phyloP scores from a whole-genome alignment of 2,329 filamentous ascomycete genomes.

The Aspergillus eucalypticola region DNA sequence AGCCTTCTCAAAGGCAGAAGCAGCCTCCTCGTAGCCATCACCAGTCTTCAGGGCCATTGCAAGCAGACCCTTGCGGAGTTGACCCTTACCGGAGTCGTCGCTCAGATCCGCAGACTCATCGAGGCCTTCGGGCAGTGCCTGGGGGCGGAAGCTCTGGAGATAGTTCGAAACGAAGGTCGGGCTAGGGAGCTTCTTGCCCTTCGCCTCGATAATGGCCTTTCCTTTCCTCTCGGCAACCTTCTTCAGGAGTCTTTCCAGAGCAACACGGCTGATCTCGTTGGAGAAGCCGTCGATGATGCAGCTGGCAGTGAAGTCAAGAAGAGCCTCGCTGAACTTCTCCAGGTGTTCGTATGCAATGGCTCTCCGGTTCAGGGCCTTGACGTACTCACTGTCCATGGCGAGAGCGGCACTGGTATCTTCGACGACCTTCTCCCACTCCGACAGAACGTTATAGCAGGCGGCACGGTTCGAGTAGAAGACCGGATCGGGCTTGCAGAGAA shows the following conservation, averaged over 20 bases:
- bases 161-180: conserved; percentile 98
- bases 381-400: conserved; percentile 89
- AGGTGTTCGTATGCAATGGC: conserved; percentile 96
- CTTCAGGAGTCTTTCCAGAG: conserved; percentile 91
- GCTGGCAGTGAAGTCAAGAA: conserved; percentile 96
- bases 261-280: conserved; percentile 83
- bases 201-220: conserved; percentile 78
- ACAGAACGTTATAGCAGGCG: conserved; percentile 92
- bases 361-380: conserved; percentile 95
- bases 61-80: conserved; percentile 79
- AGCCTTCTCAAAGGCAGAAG: conserved; percentile 81
- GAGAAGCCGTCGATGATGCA: conserved; percentile 98
- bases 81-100: conserved; percentile 77
- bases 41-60: conserved; percentile 83
- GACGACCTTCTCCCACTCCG: conserved; percentile 92
- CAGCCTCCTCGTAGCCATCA: conserved; percentile 88
- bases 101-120: conserved; percentile 77
- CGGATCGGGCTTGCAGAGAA: conserved; percentile 93
- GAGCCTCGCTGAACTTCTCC: conserved; percentile 85
- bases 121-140: conserved; percentile 75
- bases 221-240: conserved; percentile 95
- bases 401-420: conserved; percentile 96
- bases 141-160: conserved; percentile 92
- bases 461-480: conserved; percentile 99
- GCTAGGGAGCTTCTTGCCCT: conserved; percentile 84